Conservation (phyloP, 1,284 basidiomycete species). For the Heterobasidion parviporum region DNA sequence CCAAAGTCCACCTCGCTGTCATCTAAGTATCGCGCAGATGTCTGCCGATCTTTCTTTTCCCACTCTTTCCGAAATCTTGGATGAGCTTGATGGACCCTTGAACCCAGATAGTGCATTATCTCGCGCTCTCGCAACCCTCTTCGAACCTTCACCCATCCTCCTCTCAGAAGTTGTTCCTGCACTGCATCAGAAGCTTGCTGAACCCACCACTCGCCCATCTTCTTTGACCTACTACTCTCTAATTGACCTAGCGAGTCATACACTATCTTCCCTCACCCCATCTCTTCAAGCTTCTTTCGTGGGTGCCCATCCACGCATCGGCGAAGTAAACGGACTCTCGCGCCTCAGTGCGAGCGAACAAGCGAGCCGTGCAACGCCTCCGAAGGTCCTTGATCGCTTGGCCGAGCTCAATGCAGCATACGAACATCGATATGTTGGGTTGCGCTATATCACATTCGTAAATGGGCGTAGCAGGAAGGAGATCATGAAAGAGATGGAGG, state of each 20-base stretch:
- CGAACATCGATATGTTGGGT: slow-evolving; percentile 61
- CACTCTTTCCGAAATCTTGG: slow-evolving; percentile 6
- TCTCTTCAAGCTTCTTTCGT: slow-evolving; percentile 63
- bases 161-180: slow-evolving; percentile 44
- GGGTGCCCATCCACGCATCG: slow-evolving; percentile 82
- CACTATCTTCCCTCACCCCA: slow-evolving; percentile 51
- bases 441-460: slow-evolving; percentile 88
- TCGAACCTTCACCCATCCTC: slow-evolving; percentile 66
- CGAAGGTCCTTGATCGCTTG: slow-evolving; percentile 57
- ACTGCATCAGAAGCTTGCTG: slow-evolving; percentile 13
- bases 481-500: slow-evolving; percentile 78
- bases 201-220: slow-evolving; percentile 1
- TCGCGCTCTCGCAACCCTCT: slow-evolving; percentile 44
- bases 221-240: slow-evolving; percentile 47
- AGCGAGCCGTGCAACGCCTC: slow-evolving; percentile 46
- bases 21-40: neutral
- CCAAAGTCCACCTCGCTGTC: neutral
- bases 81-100: slow-evolving; percentile 3
- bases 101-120: slow-evolving; percentile 23
- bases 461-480: slow-evolving; percentile 69
- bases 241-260: slow-evolving; percentile 47
- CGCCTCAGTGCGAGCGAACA: slow-evolving; percentile 75
- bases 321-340: slow-evolving; percentile 69
- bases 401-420: slow-evolving; percentile 71
- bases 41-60: slow-evolving; percentile 3